Evolutionary conservation across 106 monocot genomes (phyloP), one percentile per base, ranked within the genome.

Genomic region (Dendrobium chrysotoxum): DNA sequence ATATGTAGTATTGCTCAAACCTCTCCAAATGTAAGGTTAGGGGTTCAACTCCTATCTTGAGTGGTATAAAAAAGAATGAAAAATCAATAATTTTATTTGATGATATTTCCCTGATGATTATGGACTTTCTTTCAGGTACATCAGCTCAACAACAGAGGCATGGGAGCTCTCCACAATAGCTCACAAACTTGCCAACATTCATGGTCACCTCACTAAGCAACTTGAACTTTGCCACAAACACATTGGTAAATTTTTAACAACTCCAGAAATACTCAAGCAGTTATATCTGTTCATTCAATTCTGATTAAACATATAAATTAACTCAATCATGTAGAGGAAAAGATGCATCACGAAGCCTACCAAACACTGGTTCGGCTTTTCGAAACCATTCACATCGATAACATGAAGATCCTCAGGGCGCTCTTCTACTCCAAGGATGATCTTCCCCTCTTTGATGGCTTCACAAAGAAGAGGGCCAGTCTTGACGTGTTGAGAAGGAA

Each of bases 161-260:
- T 95, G 95, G 95, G 95, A 95, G 45, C 86, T 95, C 38, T 95
- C 95, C 10, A 95, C 89, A 77, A 86, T 95, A 78, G 86, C 90
- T 70, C 92, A 95, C 80, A 95, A 95, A 75, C 39, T 90, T 15
- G 81, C 15, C 65, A 95, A 81, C 81, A 95, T 95, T 25, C 85
- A 86, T 53, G 90, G 78, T 6, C 92, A 92, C 68, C 95, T 95
- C 64, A 80, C 12, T 0, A 90, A 89, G 85, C 90, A 90, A 80
- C 80, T 92, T 26, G 40, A 50, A 0, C 47, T 84, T 4, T 95
- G 87, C 82, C 75, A 85, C 76, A 81, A 72, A 41, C 57, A 85
- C 53, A 85, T 95, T 26, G 88, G 95, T 95, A 12, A 85, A 86
- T 65, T 11, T 39, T 13, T 55, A 80, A 39, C 25, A 21, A 20